phyloP scores from a whole-genome alignment of 2,329 filamentous ascomycete genomes.

The Curvularia sp. region DNA sequence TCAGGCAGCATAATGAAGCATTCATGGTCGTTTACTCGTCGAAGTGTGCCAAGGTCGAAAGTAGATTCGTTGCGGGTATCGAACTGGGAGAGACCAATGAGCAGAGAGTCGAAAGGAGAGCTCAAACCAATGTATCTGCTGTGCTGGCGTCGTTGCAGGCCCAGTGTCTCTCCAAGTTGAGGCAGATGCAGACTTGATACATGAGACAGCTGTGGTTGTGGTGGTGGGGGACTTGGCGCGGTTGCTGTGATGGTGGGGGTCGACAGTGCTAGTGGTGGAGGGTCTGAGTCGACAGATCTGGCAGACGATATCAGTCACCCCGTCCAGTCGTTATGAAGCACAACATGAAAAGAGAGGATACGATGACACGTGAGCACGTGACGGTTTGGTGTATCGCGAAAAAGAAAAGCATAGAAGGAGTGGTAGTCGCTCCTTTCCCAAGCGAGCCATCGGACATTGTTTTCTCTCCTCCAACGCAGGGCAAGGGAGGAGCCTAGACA shows the following conservation, averaged over 20 bases:
- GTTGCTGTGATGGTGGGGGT: slow-evolving; percentile 52
- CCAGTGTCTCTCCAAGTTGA: slow-evolving; percentile 62
- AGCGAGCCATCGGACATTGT: slow-evolving; percentile 18
- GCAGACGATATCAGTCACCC: slow-evolving; percentile 36
- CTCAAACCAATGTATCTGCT: slow-evolving; percentile 85
- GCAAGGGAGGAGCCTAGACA: slow-evolving; percentile 49
- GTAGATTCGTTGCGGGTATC: slow-evolving; percentile 83
- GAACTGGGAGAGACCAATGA: slow-evolving; percentile 81
- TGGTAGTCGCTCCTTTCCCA: slow-evolving; percentile 10
- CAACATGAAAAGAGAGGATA: slow-evolving; percentile 4
- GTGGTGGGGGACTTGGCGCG: slow-evolving; percentile 47
- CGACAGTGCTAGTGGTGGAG: slow-evolving; percentile 50
- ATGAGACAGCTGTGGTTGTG: slow-evolving; percentile 41
- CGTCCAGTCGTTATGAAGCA: slow-evolving; percentile 11
- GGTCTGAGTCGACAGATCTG: slow-evolving; percentile 51
- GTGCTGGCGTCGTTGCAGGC: slow-evolving; percentile 78
- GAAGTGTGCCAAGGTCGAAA: slow-evolving; percentile 67
- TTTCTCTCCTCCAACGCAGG: slow-evolving; percentile 11
- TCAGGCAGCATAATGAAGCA: slow-evolving; percentile 84
- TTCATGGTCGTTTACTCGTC: slow-evolving; percentile 78
- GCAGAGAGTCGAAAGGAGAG: slow-evolving; percentile 82
- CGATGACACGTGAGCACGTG: slow-evolving; percentile 35
- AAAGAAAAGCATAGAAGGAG: slow-evolving; percentile 16
- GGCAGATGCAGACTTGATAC: slow-evolving; percentile 44
- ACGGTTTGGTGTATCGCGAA: slow-evolving; percentile 13